Conservation (phyloP, 2,329 filamentous ascomycete species). For the Colletotrichum siamense region DNA sequence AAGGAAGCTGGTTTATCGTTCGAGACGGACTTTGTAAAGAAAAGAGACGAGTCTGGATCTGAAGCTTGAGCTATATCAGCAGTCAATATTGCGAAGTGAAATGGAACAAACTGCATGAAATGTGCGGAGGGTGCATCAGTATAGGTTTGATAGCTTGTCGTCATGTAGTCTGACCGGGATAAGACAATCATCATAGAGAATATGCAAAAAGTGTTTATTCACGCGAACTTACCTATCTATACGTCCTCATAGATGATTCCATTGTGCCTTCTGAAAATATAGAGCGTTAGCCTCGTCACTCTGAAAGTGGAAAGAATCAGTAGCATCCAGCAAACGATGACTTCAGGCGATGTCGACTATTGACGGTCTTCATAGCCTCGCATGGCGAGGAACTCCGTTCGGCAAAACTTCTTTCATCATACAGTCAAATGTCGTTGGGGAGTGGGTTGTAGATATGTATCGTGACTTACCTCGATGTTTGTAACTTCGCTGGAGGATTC, state of each 20-base stretch:
- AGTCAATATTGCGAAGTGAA: no score
- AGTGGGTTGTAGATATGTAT: no score
- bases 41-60: conserved; percentile 25
- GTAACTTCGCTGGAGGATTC: no score
- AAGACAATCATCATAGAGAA: background rate
- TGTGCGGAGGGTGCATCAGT: no score
- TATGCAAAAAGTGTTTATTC: background rate
- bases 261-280: no score
- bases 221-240: fast-evolving
- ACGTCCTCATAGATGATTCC: background rate
- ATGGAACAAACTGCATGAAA: no score
- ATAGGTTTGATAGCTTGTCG: background rate
- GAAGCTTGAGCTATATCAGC: no score
- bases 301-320: background rate
- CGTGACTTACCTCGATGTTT: no score
- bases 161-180: background rate
- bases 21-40: conserved; percentile 41
- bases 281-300: background rate
- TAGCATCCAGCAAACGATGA: background rate
- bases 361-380: background rate
- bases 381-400: background rate
- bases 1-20: conserved; percentile 47
- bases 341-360: background rate
- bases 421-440: background rate
- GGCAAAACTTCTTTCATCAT: conserved; percentile 10